Percentiles rank a stretch among this genome's conserved stretches.
Evolutionary conservation across 2,329 filamentous ascomycete species (phyloP).

Genomic region (Aspergillus ochraceus): DNA sequence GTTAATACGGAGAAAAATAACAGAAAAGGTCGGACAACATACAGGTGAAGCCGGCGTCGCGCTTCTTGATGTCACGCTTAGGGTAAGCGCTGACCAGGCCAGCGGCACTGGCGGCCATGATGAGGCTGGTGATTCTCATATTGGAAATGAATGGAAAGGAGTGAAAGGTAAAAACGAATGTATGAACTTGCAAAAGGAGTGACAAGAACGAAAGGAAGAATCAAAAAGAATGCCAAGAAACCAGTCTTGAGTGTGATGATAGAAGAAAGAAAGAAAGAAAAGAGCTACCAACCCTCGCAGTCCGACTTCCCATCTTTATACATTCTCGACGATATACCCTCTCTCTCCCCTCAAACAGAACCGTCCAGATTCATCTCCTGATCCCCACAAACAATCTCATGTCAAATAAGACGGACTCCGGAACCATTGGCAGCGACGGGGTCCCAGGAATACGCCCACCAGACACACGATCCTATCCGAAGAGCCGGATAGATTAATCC

Average conservation of each 20-base stretch:
- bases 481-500: background rate
- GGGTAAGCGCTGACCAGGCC: constrained; percentile 26
- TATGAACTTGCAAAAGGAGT: background rate
- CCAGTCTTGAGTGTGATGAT: constrained; percentile 12
- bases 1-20: background rate
- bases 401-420: background rate
- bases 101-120: constrained; percentile 31
- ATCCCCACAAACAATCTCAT: background rate
- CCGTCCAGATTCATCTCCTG: background rate
- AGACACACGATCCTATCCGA: background rate
- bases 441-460: background rate
- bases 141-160: constrained; percentile 19
- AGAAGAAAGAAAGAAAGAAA: background rate
- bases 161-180: background rate
- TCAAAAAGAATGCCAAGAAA: constrained; percentile 9
- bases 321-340: background rate
- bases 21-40: background rate
- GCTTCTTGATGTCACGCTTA: constrained; percentile 28
- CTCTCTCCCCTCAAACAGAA: background rate
- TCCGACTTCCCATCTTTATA: background rate
- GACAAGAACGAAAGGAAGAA: background rate
- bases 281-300: background rate
- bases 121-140: constrained; percentile 31
- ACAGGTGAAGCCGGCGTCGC: constrained; percentile 29
- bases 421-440: background rate